Evolutionary conservation across 2,329 filamentous ascomycete genomes (phyloP).

Genomic region (Colletotrichum gigasporum): DNA sequence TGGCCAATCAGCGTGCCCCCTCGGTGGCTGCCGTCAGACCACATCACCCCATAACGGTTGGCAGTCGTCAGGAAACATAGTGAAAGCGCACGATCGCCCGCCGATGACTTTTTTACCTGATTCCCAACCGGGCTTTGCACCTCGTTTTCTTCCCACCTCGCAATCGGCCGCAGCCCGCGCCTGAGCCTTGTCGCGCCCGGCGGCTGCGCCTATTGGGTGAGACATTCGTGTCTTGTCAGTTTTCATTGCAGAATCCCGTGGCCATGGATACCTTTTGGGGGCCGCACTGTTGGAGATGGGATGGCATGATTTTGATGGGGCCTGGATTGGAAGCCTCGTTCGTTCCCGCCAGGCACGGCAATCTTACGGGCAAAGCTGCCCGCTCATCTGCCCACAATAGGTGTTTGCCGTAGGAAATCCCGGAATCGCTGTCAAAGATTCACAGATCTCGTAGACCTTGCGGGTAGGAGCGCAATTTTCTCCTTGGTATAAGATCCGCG

Average conservation of each 20-base stretch:
- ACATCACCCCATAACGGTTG: slow-evolving; percentile 33
- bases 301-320: slow-evolving; percentile 27
- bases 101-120: slow-evolving; percentile 4
- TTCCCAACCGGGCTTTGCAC: background rate
- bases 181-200: background rate
- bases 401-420: slow-evolving; percentile 26
- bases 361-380: slow-evolving; percentile 31
- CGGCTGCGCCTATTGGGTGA: slow-evolving; percentile 29
- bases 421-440: slow-evolving; percentile 14
- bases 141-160: background rate
- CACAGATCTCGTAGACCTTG: slow-evolving; percentile 20
- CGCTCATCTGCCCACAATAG: slow-evolving; percentile 33
- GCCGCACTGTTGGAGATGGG: slow-evolving; percentile 25
- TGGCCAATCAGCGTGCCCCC: slow-evolving; percentile 23
- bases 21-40: slow-evolving; percentile 31
- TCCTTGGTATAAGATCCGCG: slow-evolving; percentile 32
- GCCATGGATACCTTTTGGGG: slow-evolving; percentile 2
- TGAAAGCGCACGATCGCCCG: slow-evolving; percentile 27
- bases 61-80: slow-evolving; percentile 24
- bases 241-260: slow-evolving; percentile 20
- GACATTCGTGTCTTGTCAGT: slow-evolving; percentile 2
- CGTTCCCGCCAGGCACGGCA: slow-evolving; percentile 27
- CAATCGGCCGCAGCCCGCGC: background rate
- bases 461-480: background rate
- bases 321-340: slow-evolving; percentile 21